Evolutionary conservation across 805 yeast genomes (phyloP), one percentile per base, ranked within the genome.

Genomic region (Candida arabinofermentans): DNA sequence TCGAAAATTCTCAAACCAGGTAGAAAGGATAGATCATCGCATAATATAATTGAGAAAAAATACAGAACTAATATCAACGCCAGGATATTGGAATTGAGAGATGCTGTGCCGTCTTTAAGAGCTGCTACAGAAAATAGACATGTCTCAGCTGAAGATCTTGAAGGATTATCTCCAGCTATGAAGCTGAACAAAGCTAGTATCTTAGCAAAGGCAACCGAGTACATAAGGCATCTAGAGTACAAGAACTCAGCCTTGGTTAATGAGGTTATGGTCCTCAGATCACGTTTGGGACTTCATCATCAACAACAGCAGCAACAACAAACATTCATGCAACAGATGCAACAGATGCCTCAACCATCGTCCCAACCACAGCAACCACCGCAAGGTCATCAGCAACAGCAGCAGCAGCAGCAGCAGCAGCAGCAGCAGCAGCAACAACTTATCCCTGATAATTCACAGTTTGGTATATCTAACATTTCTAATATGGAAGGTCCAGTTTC

Each of bases 181-280:
- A 84, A 84, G 57, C 67, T 86, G 41, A 85, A 84, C 60, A 86
- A 86, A 61, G 93, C 91, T 12, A 82, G 83, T 23, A 83, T 86
- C 12, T 66, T 86, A 40, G 71, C 86, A 29, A 86, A 86, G 55
- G 86, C 90, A 8, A 81, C 87, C 1, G 95, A 86, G 62, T 86
- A 86, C 59, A 86, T 86, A 55, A 70, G 73, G 54, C 88, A 84
- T 58, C 65, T 86, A 48, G 89, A 86, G 59, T 58, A 64, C 41
- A 77, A 81, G 47, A 84, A 83, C 52, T 59, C 61, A 3, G 59
- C 65, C 27, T 64, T 86, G 52, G 57, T 58, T 39, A 59, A 67
- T 47, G 88, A 85, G 58, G 67, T 80, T 41, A 66, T 71, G 30
- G 74, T 74, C 40, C 62, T 83, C 37, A 56, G 68, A 34, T 37